Evolutionary conservation across 2,329 filamentous ascomycete genomes (phyloP), one percentile per base, ranked within the genome.

Genomic region (Torrubiellomyces zombiae): DNA sequence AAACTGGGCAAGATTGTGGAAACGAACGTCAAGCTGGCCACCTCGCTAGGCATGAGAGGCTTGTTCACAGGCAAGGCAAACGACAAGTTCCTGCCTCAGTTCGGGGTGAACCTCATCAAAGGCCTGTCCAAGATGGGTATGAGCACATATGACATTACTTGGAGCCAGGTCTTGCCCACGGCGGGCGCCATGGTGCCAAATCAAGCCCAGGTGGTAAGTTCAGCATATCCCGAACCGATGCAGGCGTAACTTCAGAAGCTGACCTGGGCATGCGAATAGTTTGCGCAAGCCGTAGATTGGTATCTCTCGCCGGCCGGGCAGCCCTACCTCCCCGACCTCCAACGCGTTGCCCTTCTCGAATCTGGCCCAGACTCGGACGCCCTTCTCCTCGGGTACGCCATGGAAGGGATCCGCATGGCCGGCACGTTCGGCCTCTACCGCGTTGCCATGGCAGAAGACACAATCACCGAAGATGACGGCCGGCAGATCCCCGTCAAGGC

Each of bases 201-300:
- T 38, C 75, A 83, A 43, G 71, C 67, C 2, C 67, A 78, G 39
- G 57, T 76, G 38, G 64, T 71, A 48, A 48, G 60, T 53, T 4
- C 4, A 13, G n/a, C n/a, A n/a, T n/a, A n/a, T 34, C n/a, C 37
- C 47, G 21, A 50, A 28, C 13, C n/a, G n/a, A n/a, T n/a, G n/a
- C n/a, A n/a, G n/a, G n/a, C n/a, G n/a, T n/a, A n/a, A n/a, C n/a
- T n/a, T n/a, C n/a, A n/a, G n/a, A n/a, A n/a, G n/a, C n/a, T n/a
- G n/a, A n/a, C n/a, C n/a, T n/a, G n/a, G n/a, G 15, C 17, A 2
- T 2, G 7, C 5, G 7, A 2, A 15, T 31, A 72, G 60, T 81
- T 83, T 42, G 68, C 74, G 2, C 74, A 79, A 51, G 60, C 75
- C 2, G 56, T 82, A 11, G 76, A 83, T 42, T 82, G 67, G 50